phyloP scores from a whole-genome alignment of 2,329 filamentous ascomycete genomes.

The Berkeleyomyces rouxiae region DNA sequence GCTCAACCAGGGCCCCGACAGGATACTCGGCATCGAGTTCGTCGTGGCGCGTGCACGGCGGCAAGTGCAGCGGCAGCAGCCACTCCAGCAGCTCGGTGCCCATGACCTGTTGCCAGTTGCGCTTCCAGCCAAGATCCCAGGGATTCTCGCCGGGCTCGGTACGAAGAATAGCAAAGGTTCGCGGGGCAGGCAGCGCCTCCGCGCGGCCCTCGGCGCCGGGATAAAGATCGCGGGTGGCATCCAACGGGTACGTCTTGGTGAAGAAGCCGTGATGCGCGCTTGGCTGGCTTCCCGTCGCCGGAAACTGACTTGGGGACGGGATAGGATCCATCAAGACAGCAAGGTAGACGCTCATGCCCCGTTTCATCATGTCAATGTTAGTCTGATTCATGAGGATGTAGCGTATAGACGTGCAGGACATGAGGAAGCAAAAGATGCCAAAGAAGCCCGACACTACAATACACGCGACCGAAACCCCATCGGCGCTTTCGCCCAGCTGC shows the following conservation, averaged over 20 bases:
- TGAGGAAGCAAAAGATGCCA: slow-evolving; percentile 60
- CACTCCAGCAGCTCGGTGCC: slow-evolving; percentile 56
- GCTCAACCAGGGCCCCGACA: slow-evolving; percentile 43
- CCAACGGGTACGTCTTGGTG: slow-evolving; percentile 43
- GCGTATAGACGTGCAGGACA: slow-evolving; percentile 56
- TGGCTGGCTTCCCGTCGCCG: slow-evolving; percentile 18
- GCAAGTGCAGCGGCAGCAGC: slow-evolving; percentile 59
- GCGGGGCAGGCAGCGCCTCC: slow-evolving; percentile 41
- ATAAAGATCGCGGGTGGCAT: slow-evolving; percentile 11
- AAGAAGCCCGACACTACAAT: slow-evolving; percentile 57
- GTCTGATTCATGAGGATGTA: slow-evolving; percentile 61
- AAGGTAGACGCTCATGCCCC: slow-evolving; percentile 48
- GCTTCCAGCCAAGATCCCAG: slow-evolving; percentile 55
- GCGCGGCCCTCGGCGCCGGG: slow-evolving; percentile 22
- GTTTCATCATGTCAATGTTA: slow-evolving; percentile 63
- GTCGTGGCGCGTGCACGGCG: slow-evolving; percentile 57
- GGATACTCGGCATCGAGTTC: slow-evolving; percentile 49
- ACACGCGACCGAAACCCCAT: slow-evolving; percentile 48
- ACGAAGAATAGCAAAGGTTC: slow-evolving; percentile 64
- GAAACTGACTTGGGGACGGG: slow-evolving; percentile 34
- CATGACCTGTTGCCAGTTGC: slow-evolving; percentile 69
- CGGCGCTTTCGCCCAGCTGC: slow-evolving; percentile 24
- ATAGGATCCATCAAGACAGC: slow-evolving; percentile 38
- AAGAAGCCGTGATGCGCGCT: slow-evolving; percentile 20
- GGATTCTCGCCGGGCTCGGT: slow-evolving; percentile 64